Evolutionary conservation across 768 basidiomycete species (phyloP), one percentile per base, ranked within the genome.

Genomic region (Terana coerulea): DNA sequence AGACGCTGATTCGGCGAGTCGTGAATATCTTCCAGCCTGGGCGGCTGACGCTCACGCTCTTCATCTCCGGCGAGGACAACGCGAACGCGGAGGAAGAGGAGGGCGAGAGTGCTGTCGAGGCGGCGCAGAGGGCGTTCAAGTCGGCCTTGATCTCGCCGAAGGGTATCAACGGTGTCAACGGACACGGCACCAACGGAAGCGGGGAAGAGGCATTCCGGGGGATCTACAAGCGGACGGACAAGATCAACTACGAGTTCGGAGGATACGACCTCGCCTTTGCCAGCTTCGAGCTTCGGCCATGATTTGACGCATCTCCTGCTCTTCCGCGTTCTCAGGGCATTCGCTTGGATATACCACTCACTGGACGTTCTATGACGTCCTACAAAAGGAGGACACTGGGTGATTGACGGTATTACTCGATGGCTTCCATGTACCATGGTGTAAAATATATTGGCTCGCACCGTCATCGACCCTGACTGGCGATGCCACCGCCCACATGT

Each of bases 201-300:
- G 25, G 15, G 15, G 28, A 41, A 25, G 48, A 48, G 55, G 49
- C 50, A 55, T 64, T 49, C 59, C 58, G 58, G 61, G 57, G 68
- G 61, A 35, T 64, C 12, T 98, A 95, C 70, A 82, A 75, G 59
- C 75, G 94, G 58, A 95, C 90, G 44, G 97, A 98, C 73, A 91
- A 95, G 71, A 98, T 99, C 67, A 92, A 95, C 67, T 99, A 99
- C 73, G 94, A 95, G 67, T 93, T 98, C 65, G 89, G 90, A 40
- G 92, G 86, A 47, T 94, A 94, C 65, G 90, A 91, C 66, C 74
- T 94, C 54, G 91, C 91, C 14, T 94, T 92, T 66, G 88, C 91
- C 34, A 91, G 84, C 65, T 94, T 92, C 68, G 88, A 91, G 68
- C 64, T 74, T 62, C 67, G 69, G 56, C 51, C 55, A 36, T 63